phyloP scores from a whole-genome alignment of 164 flowering plant species.

The Magnolia changhungtana region DNA sequence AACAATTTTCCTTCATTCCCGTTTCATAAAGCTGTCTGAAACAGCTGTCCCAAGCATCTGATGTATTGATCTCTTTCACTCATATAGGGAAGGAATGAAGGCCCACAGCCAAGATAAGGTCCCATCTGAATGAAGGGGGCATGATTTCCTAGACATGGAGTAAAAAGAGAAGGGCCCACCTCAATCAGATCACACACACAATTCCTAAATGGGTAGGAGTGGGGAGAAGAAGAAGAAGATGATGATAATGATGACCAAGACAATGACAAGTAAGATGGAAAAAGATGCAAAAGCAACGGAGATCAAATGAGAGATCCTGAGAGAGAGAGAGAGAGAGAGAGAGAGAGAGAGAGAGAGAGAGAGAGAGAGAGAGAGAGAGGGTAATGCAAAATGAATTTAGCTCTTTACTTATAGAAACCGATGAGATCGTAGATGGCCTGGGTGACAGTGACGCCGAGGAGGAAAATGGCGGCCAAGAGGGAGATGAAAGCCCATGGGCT shows the following conservation, averaged over 20 bases:
- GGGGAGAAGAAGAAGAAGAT: not conserved
- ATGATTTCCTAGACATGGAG: too few species aligned
- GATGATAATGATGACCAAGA: not conserved
- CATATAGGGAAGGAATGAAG: too few species aligned
- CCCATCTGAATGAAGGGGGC: too few species aligned
- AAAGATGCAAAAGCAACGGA: not conserved
- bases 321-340: not conserved
- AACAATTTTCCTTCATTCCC: too few species aligned
- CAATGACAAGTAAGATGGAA: not conserved
- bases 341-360: too few species aligned
- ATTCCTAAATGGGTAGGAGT: not conserved
- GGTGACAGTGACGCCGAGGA: slow-evolving; percentile 38
- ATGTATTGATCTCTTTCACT: too few species aligned
- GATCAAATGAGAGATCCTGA: too few species aligned
- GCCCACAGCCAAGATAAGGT: too few species aligned
- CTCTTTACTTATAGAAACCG: slow-evolving; percentile 13
- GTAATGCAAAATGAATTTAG: not conserved
- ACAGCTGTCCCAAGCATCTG: too few species aligned
- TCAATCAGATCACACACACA: too few species aligned
- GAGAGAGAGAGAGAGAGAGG: not conserved
- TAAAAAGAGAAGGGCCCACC: too few species aligned
- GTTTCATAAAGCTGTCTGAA: too few species aligned
- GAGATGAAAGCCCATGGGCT: slow-evolving; percentile 61
- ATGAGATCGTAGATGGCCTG: slow-evolving; percentile 39
- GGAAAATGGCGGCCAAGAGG: slow-evolving; percentile 39